phyloP scores from a whole-genome alignment of 352 stramenopile genomes.

The Blastocystis sp. region DNA sequence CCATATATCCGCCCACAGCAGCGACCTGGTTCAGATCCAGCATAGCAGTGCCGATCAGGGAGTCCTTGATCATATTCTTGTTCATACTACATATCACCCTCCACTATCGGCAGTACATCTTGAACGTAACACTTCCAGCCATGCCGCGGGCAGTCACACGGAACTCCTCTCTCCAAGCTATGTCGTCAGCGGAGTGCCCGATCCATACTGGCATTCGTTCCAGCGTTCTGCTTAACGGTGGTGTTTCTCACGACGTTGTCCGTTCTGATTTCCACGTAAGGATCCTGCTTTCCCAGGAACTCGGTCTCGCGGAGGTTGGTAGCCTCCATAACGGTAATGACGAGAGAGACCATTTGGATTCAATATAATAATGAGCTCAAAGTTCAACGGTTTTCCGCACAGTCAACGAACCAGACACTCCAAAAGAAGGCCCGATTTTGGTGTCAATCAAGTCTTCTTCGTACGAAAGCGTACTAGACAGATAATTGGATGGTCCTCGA shows the following conservation, averaged over 20 bases:
- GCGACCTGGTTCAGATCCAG: conserved; percentile 1
- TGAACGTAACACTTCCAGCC: background rate
- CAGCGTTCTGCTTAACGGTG: conserved; percentile 14
- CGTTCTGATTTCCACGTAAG: conserved; percentile 26
- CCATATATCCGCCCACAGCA: conserved; percentile 21
- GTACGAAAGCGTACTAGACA: background rate
- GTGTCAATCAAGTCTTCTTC: background rate
- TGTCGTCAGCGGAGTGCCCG: background rate
- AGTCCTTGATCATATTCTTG: conserved; percentile 55
- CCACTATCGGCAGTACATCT: background rate
- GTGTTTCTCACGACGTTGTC: background rate
- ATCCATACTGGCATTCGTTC: conserved; percentile 13
- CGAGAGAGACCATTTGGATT: background rate
- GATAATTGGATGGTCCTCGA: background rate
- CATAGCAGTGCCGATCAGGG: background rate
- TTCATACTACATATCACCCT: conserved; percentile 41
- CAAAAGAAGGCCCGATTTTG: background rate
- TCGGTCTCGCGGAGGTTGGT: conserved; percentile 16
- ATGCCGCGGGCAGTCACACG: background rate
- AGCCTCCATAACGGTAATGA: conserved; percentile 14
- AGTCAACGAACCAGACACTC: background rate
- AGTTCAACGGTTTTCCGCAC: background rate
- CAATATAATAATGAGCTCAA: background rate
- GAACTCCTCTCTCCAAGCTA: conserved; percentile 33
- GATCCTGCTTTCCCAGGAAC: conserved; percentile 56